These are phyloP conservation scores for Leptographium procerum DNA, from an alignment of 2,329 filamentous ascomycete genomes.

Conservation along the genomic window DNA sequence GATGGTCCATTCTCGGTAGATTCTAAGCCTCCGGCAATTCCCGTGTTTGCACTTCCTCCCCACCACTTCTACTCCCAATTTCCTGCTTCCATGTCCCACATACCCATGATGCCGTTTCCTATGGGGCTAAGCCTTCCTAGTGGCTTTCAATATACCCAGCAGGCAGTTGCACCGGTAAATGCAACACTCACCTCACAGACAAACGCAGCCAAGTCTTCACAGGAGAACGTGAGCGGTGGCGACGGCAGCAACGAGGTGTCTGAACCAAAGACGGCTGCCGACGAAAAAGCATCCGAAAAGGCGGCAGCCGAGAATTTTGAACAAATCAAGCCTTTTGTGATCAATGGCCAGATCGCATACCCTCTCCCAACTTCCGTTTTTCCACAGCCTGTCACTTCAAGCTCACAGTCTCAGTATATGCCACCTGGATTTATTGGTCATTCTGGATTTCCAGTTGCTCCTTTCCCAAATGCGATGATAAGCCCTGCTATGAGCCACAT, in stretches of 20 bases:
- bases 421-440: slow-evolving; percentile 10
- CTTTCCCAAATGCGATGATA: slow-evolving; percentile 15
- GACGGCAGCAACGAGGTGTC: slow-evolving; percentile 8
- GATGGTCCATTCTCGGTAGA: neutral
- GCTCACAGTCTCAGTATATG: slow-evolving; percentile 7
- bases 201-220: slow-evolving; percentile 13
- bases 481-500: slow-evolving; percentile 14
- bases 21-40: slow-evolving; percentile 11
- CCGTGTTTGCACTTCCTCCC: slow-evolving; percentile 15
- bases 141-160: slow-evolving; percentile 13
- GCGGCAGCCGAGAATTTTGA: slow-evolving; percentile 35
- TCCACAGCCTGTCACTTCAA: slow-evolving; percentile 1
- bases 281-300: slow-evolving; percentile 20
- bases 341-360: slow-evolving; percentile 24
- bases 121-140: slow-evolving; percentile 19
- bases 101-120: slow-evolving; percentile 29
- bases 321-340: slow-evolving; percentile 30
- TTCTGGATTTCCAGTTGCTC: slow-evolving; percentile 13
- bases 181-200: neutral
- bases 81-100: slow-evolving; percentile 16
- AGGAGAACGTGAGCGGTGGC: slow-evolving; percentile 14
- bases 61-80: slow-evolving; percentile 11
- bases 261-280: neutral
- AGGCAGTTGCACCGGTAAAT: neutral
- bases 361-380: slow-evolving; percentile 16